These are phyloP conservation scores for Hymenoscyphus occultus DNA, from an alignment of 2,329 filamentous ascomycete species.

Conservation along the genomic window DNA sequence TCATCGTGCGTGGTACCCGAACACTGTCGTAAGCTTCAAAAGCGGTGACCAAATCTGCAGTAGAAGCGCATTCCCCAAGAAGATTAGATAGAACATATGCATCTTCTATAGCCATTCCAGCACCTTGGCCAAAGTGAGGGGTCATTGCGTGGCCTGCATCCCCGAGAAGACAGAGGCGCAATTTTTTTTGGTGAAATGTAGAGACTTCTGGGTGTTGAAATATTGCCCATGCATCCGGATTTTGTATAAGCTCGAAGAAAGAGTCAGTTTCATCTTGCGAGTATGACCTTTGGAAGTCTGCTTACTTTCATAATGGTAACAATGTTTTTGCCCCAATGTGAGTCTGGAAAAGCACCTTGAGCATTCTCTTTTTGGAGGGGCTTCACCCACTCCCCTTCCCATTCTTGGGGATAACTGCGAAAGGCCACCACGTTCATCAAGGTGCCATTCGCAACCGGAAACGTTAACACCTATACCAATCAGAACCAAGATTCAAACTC, in stretches of 20 bases:
- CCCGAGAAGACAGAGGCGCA: constrained; percentile 48
- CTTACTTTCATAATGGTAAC: constrained; percentile 11
- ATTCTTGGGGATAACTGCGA: constrained; percentile 41
- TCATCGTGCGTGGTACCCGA: constrained; percentile 8
- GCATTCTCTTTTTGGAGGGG: constrained; percentile 43
- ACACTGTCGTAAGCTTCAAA: constrained; percentile 12
- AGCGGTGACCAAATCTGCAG: background rate
- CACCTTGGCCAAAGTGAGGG: constrained; percentile 55
- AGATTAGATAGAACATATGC: constrained; percentile 42
- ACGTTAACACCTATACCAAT: constrained; percentile 7
- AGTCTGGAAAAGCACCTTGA: constrained; percentile 35
- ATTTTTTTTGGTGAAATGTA: constrained; percentile 39
- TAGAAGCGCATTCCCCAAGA: constrained; percentile 33
- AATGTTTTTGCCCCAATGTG: constrained; percentile 38
- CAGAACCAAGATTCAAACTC: background rate
- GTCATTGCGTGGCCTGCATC: constrained; percentile 61
- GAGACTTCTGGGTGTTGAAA: constrained; percentile 43
- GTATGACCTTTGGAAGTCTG: constrained; percentile 9
- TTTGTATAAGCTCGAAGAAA: constrained; percentile 36
- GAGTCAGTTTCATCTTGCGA: background rate
- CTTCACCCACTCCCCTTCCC: constrained; percentile 40
- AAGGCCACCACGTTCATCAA: constrained; percentile 55
- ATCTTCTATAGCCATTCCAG: constrained; percentile 55
- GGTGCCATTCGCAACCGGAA: constrained; percentile 50
- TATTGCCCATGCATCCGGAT: constrained; percentile 45